Percentiles rank a stretch among this genome's conserved stretches.
These are phyloP conservation scores for Mycena polygramma DNA, from an alignment of 768 basidiomycete species.

Conservation along the genomic window DNA sequence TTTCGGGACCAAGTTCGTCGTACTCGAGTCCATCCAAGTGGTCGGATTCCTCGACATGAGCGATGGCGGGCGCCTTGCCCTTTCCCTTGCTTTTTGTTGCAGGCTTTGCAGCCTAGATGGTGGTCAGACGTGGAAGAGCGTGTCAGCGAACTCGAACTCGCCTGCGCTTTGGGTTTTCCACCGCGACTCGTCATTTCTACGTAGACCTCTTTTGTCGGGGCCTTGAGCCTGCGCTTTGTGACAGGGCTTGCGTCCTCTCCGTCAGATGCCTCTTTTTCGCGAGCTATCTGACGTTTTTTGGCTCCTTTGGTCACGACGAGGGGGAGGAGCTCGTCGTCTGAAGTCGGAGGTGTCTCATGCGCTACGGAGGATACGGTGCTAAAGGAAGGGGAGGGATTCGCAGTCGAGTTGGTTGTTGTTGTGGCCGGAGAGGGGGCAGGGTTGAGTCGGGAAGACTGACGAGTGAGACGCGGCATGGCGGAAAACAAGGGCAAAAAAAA, in stretches of 20 bases:
- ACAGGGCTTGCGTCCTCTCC: constrained; percentile 12
- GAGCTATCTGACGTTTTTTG: constrained; percentile 35
- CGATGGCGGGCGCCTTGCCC: constrained; percentile 47
- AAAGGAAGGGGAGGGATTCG: constrained; percentile 39
- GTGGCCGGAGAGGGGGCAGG: constrained; percentile 27
- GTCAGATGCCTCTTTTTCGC: constrained; percentile 6
- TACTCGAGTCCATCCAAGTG: constrained; percentile 49
- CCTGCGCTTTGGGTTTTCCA: constrained; percentile 43
- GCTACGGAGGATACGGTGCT: constrained; percentile 36
- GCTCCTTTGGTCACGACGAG: constrained; percentile 21
- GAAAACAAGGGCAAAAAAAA: constrained; percentile 9
- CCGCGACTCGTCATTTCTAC: constrained; percentile 33
- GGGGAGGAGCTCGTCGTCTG: constrained; percentile 35
- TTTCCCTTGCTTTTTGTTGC: constrained; percentile 49
- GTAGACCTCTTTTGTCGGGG: constrained; percentile 29
- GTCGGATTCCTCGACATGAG: constrained; percentile 48
- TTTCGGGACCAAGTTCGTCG: constrained; percentile 49
- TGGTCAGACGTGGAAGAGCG: constrained; percentile 10
- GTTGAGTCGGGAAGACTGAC: constrained; percentile 29
- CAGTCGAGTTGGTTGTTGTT: constrained; percentile 35
- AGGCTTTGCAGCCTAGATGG: constrained; percentile 25
- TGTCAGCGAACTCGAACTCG: constrained; percentile 19
- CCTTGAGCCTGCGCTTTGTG: constrained; percentile 28
- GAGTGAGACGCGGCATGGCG: constrained; percentile 38
- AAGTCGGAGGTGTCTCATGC: constrained; percentile 36